Evolutionary conservation across 495 filamentous ascomycete genomes (phyloP), one percentile per base, ranked within the genome.

Genomic region (Chaetomidium leptoderma): DNA sequence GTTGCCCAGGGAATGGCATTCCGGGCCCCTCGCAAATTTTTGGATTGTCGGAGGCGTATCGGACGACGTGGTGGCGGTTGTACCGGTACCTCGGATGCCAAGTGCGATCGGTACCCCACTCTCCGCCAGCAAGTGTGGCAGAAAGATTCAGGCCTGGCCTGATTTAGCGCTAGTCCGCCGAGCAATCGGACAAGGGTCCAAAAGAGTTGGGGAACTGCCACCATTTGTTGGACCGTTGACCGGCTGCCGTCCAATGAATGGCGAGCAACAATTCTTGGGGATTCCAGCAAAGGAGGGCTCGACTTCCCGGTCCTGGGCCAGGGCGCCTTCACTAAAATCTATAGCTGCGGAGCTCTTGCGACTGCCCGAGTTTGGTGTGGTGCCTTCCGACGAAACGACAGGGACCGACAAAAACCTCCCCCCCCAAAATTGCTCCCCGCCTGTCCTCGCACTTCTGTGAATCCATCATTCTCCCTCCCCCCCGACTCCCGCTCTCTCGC

Each of bases 131-230:
- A 21, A 27, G 17, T 37, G 30, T 39, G 48, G 46, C 43, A 55
- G 50, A 54, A 33, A 39, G 40, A 51, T 35, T 40, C 30, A 46
- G 44, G n/a, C 45, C 30, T 58, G 30, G 50, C 53, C 53, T 39
- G 57, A 61, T 58, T 50, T 55, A 63, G 64, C 63, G 61, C 62
- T 64, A 63, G 67, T 63, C 65, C 61, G 65, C 53, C 57, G 49
- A 58, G 42, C 54, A 59, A 63, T 67, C 65, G 65, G 63, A 69
- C 69, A 60, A 60, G 65, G 69, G 59, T 62, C 27, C 46, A 66
- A 68, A 71, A 71, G 60, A 70, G 67, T 70, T 71, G 67, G 69
- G 68, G 65, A 69, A 63, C 54, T 55, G 59, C 50, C 52, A 37
- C 37, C 45, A 46, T 59, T 68, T 70, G 69, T 70, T 70, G 67